These are phyloP conservation scores for Monosporascus sp. DNA, from an alignment of 2,329 filamentous ascomycete genomes.

Conservation along the genomic window DNA sequence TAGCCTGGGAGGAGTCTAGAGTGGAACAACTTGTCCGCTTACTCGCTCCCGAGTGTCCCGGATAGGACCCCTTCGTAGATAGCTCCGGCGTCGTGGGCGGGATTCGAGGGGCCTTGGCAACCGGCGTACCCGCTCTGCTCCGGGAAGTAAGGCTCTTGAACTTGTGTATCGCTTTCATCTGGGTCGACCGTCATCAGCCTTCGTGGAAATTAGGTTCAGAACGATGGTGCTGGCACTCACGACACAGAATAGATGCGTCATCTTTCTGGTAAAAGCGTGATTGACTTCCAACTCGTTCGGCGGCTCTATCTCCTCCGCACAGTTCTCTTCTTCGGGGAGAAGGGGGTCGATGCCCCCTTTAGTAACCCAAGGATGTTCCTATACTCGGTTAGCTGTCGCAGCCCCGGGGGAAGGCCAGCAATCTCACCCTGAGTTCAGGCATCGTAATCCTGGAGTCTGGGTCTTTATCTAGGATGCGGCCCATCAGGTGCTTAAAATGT, in stretches of 20 bases:
- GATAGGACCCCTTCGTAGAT: background rate
- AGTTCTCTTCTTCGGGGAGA: conserved; percentile 80
- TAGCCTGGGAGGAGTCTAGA: background rate
- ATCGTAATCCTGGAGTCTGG: conserved; percentile 79
- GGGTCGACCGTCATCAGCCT: conserved; percentile 8
- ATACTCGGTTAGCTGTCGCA: conserved; percentile 15
- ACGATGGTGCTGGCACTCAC: conserved; percentile 39
- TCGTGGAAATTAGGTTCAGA: conserved; percentile 1
- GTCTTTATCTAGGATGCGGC: conserved; percentile 74
- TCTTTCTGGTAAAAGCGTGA: conserved; percentile 83
- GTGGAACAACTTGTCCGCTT: background rate
- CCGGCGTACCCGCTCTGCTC: conserved; percentile 27
- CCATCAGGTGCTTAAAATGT: conserved; percentile 70
- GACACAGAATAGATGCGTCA: conserved; percentile 80
- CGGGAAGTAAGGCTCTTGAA: conserved; percentile 72
- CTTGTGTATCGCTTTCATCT: conserved; percentile 86
- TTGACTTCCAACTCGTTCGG: conserved; percentile 90
- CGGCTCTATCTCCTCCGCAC: conserved; percentile 68
- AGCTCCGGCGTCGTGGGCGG: conserved; percentile 9
- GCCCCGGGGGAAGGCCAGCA: background rate
- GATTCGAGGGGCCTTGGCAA: conserved; percentile 31
- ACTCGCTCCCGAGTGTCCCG: conserved; percentile 9
- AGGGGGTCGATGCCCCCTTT: conserved; percentile 71
- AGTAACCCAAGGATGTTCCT: conserved; percentile 95
- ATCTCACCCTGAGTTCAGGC: conserved; percentile 69